Conservation (phyloP, 2,329 filamentous ascomycete species). For the Fusarium sp. region DNA sequence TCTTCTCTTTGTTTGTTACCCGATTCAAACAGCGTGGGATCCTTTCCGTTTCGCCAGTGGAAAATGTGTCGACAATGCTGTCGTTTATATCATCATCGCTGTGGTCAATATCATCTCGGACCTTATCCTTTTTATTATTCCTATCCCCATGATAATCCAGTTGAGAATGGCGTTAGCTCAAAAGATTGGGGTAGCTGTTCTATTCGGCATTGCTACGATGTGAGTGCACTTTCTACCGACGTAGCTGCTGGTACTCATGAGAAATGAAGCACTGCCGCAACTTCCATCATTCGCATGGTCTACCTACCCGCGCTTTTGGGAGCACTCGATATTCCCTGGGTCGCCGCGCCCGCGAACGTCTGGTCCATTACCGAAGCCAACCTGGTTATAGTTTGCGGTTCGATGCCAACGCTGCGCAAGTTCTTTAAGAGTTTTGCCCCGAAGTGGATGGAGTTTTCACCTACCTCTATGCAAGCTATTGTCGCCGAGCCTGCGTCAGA, state of each 20-base stretch:
- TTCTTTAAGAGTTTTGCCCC: slow-evolving; percentile 67
- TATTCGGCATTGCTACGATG: slow-evolving; percentile 58
- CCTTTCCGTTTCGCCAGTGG: slow-evolving; percentile 44
- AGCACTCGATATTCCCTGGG: slow-evolving; percentile 46
- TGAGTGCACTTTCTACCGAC: neutral
- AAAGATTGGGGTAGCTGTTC: slow-evolving; percentile 57
- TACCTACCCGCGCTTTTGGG: slow-evolving; percentile 43
- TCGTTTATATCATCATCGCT: slow-evolving; percentile 62
- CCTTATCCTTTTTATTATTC: slow-evolving; percentile 59
- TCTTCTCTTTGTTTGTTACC: slow-evolving; percentile 39
- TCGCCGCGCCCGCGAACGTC: slow-evolving; percentile 43
- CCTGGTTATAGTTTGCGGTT: slow-evolving; percentile 55
- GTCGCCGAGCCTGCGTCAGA: slow-evolving; percentile 53
- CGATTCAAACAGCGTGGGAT: slow-evolving; percentile 38
- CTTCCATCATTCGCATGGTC: slow-evolving; percentile 48
- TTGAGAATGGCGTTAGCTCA: slow-evolving; percentile 60
- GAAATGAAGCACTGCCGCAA: slow-evolving; percentile 48
- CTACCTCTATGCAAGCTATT: slow-evolving; percentile 50
- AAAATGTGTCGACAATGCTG: slow-evolving; percentile 57
- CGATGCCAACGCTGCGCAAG: slow-evolving; percentile 56
- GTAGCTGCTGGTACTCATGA: neutral
- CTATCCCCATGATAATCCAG: slow-evolving; percentile 58
- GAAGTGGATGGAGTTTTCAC: slow-evolving; percentile 72
- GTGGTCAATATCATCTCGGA: slow-evolving; percentile 61
- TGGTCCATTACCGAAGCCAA: slow-evolving; percentile 54